Evolutionary conservation across 1,139 yeast genomes (phyloP).

Genomic region (Pneumocystis wakefieldiae): DNA sequence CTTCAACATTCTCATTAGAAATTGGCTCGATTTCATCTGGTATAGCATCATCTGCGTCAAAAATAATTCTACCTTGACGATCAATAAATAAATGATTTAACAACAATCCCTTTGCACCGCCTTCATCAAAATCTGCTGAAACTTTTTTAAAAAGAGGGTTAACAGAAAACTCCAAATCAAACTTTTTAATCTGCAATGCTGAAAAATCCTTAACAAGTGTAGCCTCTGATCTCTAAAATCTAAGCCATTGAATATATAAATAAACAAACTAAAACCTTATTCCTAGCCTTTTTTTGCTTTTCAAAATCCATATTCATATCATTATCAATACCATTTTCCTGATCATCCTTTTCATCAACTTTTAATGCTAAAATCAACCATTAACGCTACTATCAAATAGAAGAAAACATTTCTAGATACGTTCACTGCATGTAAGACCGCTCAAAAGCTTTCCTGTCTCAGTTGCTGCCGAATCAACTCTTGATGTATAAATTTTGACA

Average conservation of each 20-base stretch:
- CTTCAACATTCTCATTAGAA: neutral
- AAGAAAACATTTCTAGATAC: slow-evolving; percentile 22
- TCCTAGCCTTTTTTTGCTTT: slow-evolving; percentile 21
- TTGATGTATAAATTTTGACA: slow-evolving; percentile 64
- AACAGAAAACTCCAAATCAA: slow-evolving; percentile 63
- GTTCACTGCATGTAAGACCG: slow-evolving; percentile 37
- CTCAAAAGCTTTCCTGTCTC: slow-evolving; percentile 78
- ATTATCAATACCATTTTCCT: slow-evolving; percentile 20
- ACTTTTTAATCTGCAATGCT: slow-evolving; percentile 46
- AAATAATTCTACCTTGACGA: slow-evolving; percentile 43
- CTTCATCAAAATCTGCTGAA: slow-evolving; percentile 85
- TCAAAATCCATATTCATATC: slow-evolving; percentile 20
- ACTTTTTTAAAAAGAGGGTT: slow-evolving; percentile 86
- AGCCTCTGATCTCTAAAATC: slow-evolving; percentile 23
- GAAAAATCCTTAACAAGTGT: slow-evolving; percentile 43
- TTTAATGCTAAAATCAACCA: slow-evolving; percentile 8
- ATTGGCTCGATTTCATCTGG: slow-evolving; percentile 4
- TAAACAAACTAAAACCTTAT: slow-evolving; percentile 2
- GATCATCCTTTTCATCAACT: slow-evolving; percentile 19
- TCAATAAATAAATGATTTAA: slow-evolving; percentile 55
- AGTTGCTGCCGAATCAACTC: slow-evolving; percentile 83
- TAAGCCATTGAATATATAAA: neutral
- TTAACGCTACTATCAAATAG: neutral
- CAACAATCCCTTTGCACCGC: slow-evolving; percentile 77
- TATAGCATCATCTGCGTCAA: slow-evolving; percentile 31